Evolutionary conservation across 345 rosid genomes (phyloP), one percentile per base, ranked within the genome.

Genomic region (Trapa incisa): DNA sequence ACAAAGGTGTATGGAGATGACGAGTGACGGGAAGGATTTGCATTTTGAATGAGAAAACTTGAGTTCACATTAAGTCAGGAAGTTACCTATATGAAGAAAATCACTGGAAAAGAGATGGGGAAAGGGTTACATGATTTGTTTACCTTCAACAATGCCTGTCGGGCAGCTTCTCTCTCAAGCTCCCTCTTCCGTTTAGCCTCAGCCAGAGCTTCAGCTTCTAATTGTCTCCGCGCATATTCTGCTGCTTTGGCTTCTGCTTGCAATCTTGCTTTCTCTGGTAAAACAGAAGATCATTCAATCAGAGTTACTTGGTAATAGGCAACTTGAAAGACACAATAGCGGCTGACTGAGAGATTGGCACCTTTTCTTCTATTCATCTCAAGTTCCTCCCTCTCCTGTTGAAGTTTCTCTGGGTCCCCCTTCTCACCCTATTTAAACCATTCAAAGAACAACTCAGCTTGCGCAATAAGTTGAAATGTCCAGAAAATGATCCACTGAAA

Each of bases 161-260:
- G 87, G 42, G 97, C 96, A 17, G 93, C 96, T 75, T 94, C 99
- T 76, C 99, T 87, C 82, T 89, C 93, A 35, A 83, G 80, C 75
- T 87, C 96, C 77, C 92, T 89, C 82, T 84, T 82, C 77, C 87
- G 82, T 84, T 79, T 94, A 52, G 84, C 87, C 81, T 87, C 95
- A 22, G 78, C 84, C 67, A 88, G 89, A 79, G 97, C 98, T 78
- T 85, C 95, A 65, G 87, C 99, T 75, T 82, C 97, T 63, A 89
- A 97, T 79, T 62, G 87, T 73, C 85, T 90, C 68, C 77, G 82
- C 69, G 97, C 92, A 70, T 83, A 91, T 86, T 87, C 97, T 47
- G 95, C 99, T 56, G 97, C 96, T 80, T 78, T 82, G 43, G 95
- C 97, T 75, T 91, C 99, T 48, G 99, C 98, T 69, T 86, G 92